phyloP scores from a whole-genome alignment of 768 basidiomycete species.

The Chalciporus piperatus region DNA sequence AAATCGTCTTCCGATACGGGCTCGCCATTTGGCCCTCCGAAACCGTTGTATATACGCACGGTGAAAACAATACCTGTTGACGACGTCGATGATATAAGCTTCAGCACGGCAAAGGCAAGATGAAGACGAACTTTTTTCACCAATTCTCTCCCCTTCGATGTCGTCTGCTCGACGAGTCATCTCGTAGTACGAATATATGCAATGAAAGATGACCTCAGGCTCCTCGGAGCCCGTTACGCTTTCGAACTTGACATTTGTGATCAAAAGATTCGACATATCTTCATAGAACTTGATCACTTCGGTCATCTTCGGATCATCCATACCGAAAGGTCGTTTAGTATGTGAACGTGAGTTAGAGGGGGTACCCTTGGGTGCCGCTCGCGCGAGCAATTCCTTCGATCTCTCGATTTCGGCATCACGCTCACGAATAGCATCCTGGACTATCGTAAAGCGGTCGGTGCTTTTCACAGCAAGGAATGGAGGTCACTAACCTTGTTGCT shows the following conservation, averaged over 20 bases:
- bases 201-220: constrained; percentile 60
- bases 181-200: constrained; percentile 58
- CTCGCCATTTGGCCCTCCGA: constrained; percentile 28
- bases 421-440: constrained; percentile 49
- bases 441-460: constrained; percentile 33
- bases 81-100: constrained; percentile 6
- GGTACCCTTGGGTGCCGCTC: constrained; percentile 41
- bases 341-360: constrained; percentile 36
- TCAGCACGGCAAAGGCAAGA: not conserved
- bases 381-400: constrained; percentile 41
- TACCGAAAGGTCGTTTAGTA: constrained; percentile 33
- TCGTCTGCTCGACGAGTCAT: constrained; percentile 29
- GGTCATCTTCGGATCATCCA: constrained; percentile 56
- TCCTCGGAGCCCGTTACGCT: constrained; percentile 21
- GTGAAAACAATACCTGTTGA: constrained; percentile 58
- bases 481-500: constrained; percentile 44
- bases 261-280: constrained; percentile 77
- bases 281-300: constrained; percentile 76
- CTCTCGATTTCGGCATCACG: constrained; percentile 64
- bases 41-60: constrained; percentile 46
- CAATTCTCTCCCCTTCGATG: constrained; percentile 32
- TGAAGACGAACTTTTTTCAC: constrained; percentile 31
- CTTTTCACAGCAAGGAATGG: not conserved
- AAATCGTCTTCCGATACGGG: constrained; percentile 33
- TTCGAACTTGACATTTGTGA: constrained; percentile 58